Evolutionary conservation across 257 asterid species (phyloP).

Genomic region (Nicotiana otophora): DNA sequence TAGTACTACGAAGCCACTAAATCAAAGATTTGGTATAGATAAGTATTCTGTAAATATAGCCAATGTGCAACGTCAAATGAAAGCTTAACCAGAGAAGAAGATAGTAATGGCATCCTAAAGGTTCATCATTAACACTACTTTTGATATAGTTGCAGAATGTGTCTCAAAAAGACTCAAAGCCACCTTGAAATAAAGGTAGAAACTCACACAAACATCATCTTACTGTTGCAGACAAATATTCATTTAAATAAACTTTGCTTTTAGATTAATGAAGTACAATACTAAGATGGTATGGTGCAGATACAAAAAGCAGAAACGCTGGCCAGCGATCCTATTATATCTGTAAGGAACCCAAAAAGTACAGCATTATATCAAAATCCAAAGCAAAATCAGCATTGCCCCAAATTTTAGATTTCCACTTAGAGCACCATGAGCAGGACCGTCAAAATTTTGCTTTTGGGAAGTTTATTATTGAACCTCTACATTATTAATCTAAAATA

Average conservation of each 20-base stretch:
- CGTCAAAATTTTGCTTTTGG: neutral
- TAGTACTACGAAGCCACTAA: neutral
- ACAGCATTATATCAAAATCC: neutral
- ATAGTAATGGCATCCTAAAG: neutral
- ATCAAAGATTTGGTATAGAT: neutral
- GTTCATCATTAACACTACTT: neutral
- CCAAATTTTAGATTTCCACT: neutral
- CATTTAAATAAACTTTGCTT: neutral
- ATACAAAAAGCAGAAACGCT: neutral
- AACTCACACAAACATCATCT: neutral
- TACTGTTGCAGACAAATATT: neutral
- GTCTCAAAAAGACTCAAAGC: neutral
- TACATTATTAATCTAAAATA: neutral
- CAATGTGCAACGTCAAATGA: neutral
- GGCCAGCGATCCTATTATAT: neutral
- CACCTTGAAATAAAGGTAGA: neutral
- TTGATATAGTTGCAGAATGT: neutral
- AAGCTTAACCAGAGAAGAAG: neutral
- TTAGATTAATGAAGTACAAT: neutral
- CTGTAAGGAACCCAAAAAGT: neutral
- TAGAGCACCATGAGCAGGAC: neutral
- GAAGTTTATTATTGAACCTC: neutral
- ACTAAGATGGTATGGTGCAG: neutral
- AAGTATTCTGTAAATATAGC: neutral
- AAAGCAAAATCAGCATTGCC: neutral